Evolutionary conservation across 2,329 filamentous ascomycete species (phyloP), one percentile per base, ranked within the genome.

Genomic region (Calonectria naviculata): DNA sequence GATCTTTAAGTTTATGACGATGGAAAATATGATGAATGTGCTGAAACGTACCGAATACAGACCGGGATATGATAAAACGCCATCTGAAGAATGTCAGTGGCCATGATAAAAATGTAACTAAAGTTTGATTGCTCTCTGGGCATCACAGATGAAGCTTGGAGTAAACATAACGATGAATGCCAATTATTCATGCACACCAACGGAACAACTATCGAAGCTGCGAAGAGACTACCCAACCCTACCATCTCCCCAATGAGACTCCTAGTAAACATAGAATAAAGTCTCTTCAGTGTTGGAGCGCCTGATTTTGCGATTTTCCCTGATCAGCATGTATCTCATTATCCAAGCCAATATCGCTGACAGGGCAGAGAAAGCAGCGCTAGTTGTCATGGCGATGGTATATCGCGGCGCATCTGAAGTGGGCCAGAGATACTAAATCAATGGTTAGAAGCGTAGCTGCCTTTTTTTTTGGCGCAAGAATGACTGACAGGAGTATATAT

Each of bases 281-380:
- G 74, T 77, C 0, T 67, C 68, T 24, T 76, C 71, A 1, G 77
- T 70, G 31, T 81, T 73, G 4, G 70, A 67, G 10, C 66, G 71
- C 5, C 71, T 66, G 29, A 81, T 76, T 75, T 81, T 83, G 58
- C 76, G 79, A 49, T 86, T 85, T 42, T 78, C 77, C 44, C 78
- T 78, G 56, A 78, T 78, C 28, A 86, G 71, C 72, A 81, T 79
- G 1, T 77, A 60, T 56, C 76, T 80, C 77, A 84, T 81, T 1
- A 80, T 66, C 84, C 84, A 86, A 7, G 84, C 84, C 34, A 78
- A 77, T 9, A 80, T 74, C 4, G 81, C 82, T 4, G 83, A 83
- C 0, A 81, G 76, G 4, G 80, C 79, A 63, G 75, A 79, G 46
- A 80, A 72, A 0, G 67, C 75, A 24, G 67, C 73, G 12, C 74